phyloP scores from a whole-genome alignment of 345 rosid species.

The Euphorbia lathyris region DNA sequence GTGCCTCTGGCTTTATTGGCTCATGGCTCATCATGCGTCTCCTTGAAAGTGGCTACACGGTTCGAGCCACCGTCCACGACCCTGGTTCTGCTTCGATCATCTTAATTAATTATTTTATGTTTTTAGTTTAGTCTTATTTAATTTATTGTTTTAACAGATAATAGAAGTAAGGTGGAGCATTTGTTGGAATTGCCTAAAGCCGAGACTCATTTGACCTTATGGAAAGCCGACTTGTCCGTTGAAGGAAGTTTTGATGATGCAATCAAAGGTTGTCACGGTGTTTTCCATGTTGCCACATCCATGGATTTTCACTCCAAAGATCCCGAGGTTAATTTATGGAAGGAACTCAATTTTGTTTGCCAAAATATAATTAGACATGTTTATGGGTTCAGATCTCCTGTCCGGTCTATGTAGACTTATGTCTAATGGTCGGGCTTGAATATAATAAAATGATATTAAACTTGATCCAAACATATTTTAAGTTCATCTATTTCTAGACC shows the following conservation, averaged over 20 bases:
- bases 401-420: no score
- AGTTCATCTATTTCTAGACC: no score
- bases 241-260: conserved; percentile 82
- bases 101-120: not conserved
- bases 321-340: conserved; percentile 91
- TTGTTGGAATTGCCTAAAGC: conserved; percentile 75
- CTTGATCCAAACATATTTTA: no score
- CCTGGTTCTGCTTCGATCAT: conserved; percentile 37
- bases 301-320: conserved; percentile 93
- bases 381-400: no score
- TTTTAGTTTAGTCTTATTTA: not conserved
- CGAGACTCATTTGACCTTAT: conserved; percentile 52
- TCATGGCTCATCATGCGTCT: conserved; percentile 93
- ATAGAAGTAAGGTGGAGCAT: conserved; percentile 71
- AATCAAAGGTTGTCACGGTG: conserved; percentile 70
- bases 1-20: conserved; percentile 84
- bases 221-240: conserved; percentile 75
- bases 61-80: conserved; percentile 86
- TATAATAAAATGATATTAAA: no score
- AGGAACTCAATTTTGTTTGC: no score
- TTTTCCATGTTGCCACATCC: conserved; percentile 94
- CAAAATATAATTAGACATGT: no score
- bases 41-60: conserved; percentile 65
- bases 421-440: no score
- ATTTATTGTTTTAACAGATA: conserved; percentile 42